Conservation (phyloP, 768 basidiomycete genomes). For the Boletellus emodensis region DNA sequence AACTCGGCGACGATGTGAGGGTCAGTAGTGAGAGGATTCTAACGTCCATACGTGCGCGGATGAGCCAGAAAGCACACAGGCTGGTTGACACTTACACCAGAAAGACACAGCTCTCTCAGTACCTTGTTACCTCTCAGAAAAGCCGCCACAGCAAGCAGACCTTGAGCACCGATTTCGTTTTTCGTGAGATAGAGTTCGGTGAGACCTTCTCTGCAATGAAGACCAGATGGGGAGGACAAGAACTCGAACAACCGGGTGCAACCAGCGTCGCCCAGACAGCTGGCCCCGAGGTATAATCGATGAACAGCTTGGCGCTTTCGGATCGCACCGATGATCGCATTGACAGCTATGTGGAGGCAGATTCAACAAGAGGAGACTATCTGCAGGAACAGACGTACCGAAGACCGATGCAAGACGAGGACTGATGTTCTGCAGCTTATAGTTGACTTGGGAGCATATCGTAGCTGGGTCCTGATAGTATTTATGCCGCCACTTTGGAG, state of each 20-base stretch:
- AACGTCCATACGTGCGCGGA: constrained; percentile 14
- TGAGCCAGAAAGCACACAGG: constrained; percentile 1
- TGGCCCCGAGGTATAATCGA: constrained; percentile 53
- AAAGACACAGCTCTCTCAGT: constrained; percentile 51
- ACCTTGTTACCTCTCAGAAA: constrained; percentile 47
- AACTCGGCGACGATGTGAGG: constrained; percentile 37
- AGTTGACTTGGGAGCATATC: constrained; percentile 22
- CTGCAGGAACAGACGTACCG: constrained; percentile 11
- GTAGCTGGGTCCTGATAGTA: constrained; percentile 30
- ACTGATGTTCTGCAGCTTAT: constrained; percentile 25
- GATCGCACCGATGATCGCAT: constrained; percentile 45
- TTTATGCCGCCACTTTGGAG: constrained; percentile 23
- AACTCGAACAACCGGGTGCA: constrained; percentile 52
- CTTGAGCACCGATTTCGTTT: constrained; percentile 52
- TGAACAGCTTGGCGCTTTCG: constrained; percentile 44
- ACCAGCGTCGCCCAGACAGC: constrained; percentile 55
- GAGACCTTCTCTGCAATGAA: constrained; percentile 38
- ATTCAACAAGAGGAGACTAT: not conserved
- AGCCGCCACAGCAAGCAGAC: constrained; percentile 48
- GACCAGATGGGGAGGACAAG: constrained; percentile 46
- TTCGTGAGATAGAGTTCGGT: constrained; percentile 55
- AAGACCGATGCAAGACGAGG: constrained; percentile 28
- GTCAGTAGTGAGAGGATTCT: constrained; percentile 42
- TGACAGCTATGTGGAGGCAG: constrained; percentile 40
- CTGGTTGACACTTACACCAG: constrained; percentile 43